Conservation (phyloP, 1,139 yeast species). For the Arxiozyma heterogenica region DNA sequence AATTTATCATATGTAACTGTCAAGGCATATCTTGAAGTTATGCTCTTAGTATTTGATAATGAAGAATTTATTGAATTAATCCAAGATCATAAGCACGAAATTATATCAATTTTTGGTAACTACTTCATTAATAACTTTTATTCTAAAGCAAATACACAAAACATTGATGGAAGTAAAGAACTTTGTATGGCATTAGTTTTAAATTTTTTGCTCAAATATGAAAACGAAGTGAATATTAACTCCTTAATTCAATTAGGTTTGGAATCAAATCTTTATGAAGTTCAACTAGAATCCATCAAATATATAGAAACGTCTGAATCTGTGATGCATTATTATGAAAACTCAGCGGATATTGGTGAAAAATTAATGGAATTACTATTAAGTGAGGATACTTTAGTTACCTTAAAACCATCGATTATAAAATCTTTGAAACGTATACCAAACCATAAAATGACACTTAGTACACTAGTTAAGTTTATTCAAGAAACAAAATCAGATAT, state of each 20-base stretch:
- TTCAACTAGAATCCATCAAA: constrained; percentile 38
- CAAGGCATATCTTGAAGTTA: constrained; percentile 34
- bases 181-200: constrained; percentile 34
- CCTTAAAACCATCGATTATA: constrained; percentile 38
- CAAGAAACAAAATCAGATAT: constrained; percentile 35
- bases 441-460: constrained; percentile 14
- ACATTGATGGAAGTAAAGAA: constrained; percentile 41
- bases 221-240: constrained; percentile 17
- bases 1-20: constrained; percentile 33
- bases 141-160: constrained; percentile 10
- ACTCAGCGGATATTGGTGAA: constrained; percentile 10
- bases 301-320: constrained; percentile 21
- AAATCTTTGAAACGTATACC: constrained; percentile 31
- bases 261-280: constrained; percentile 39
- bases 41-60: constrained; percentile 12
- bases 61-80: not conserved
- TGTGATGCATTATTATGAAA: constrained; percentile 10
- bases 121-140: constrained; percentile 26
- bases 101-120: constrained; percentile 18
- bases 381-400: constrained; percentile 34
- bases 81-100: not conserved
- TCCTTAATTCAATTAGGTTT: constrained; percentile 32
- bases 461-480: constrained; percentile 24
- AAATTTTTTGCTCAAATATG: constrained; percentile 26
- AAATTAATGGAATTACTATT: constrained; percentile 30